Base-by-base conservation (phyloP, 805 yeast species). In the Starmerella floricola region DNA sequence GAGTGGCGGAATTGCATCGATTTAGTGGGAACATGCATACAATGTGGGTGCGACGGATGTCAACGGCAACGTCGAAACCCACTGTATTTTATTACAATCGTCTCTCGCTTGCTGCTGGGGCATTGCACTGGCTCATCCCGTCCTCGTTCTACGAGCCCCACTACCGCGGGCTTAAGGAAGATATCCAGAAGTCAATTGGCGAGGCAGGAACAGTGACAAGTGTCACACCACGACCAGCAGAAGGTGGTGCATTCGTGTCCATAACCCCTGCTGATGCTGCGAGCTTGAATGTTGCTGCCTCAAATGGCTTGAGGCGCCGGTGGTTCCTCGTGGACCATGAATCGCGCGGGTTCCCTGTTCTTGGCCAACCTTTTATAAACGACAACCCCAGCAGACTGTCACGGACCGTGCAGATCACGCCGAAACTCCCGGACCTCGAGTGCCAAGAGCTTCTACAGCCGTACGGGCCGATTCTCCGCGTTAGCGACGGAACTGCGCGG, bases 321-420 rank as follows among this genome's bases (percentile, higher is more conserved):
- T 49, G 36, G 36, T 40, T 45, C 21, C 27, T 45, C n/a, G n/a
- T 32, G 23, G n/a, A 20, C 12, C 48, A 40, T 27, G 47, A 30
- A 8, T 23, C 52, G 18, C 39, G 40, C 65, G 45, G 79, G 71
- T 40, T 78, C 69, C 77, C 81, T 1, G 96, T 91, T 1, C 78
- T 80, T 52, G 99, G 99, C 47, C 67, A 72, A 1, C 98, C 99
- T 0, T 88, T 96, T 95, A 80, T 91, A 46, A 97, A 88, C 62
- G 98, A 91, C 58, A 66, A 91, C 58, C 72, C 83, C 52, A 64
- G 95, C 47, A 73, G 70, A 49, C 94, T 94, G 8, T 75, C 79
- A 41, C 62, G 69, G 8, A 66, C 67, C 12, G 61, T 91, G 19
- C 71, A 73, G 41, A 76, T 88, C 4, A 67, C 69, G 21, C 87